A percentile compares a stretch with the other conserved stretches of the same genome.
These are phyloP conservation scores for Rhizodiscina lignyota DNA, from an alignment of 495 filamentous ascomycete species.

Conservation along the genomic window DNA sequence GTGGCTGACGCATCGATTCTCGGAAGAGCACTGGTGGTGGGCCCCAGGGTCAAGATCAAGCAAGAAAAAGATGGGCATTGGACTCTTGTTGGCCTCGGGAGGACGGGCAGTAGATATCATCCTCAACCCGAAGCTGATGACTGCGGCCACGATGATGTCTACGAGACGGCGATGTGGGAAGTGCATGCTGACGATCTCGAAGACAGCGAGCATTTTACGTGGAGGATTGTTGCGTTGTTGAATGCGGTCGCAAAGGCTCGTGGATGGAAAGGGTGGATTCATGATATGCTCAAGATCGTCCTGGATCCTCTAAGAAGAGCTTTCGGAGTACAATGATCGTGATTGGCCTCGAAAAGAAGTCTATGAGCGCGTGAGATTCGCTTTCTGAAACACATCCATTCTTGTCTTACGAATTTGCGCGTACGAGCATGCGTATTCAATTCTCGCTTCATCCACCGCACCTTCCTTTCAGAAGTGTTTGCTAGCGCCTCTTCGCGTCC, in stretches of 20 bases:
- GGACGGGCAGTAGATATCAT: not conserved
- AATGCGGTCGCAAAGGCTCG: constrained; percentile 27
- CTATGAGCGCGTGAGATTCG: too few relatives aligned
- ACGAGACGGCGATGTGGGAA: constrained; percentile 34
- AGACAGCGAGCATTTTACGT: constrained; percentile 31
- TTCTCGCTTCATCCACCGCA: too few relatives aligned
- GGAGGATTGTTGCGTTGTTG: constrained; percentile 28
- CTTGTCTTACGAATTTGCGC: too few relatives aligned
- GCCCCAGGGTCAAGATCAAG: constrained; percentile 32
- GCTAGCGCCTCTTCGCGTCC: too few relatives aligned
- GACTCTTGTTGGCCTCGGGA: constrained; percentile 18
- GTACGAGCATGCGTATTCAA: too few relatives aligned
- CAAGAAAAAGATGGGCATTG: constrained; percentile 20
- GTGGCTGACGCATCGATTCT: constrained; percentile 30
- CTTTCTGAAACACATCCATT: too few relatives aligned
- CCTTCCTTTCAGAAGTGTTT: too few relatives aligned
- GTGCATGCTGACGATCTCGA: constrained; percentile 40
- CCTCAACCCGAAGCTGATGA: too few relatives aligned
- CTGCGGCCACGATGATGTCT: not conserved
- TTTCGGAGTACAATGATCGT: too few relatives aligned
- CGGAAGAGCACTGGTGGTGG: constrained; percentile 35
- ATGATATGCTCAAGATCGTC: constrained; percentile 25
- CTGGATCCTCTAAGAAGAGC: too few relatives aligned
- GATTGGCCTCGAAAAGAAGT: too few relatives aligned
- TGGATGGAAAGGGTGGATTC: constrained; percentile 32